Base-by-base conservation (phyloP, 805 yeast species). In the Candida andamanensis region DNA sequence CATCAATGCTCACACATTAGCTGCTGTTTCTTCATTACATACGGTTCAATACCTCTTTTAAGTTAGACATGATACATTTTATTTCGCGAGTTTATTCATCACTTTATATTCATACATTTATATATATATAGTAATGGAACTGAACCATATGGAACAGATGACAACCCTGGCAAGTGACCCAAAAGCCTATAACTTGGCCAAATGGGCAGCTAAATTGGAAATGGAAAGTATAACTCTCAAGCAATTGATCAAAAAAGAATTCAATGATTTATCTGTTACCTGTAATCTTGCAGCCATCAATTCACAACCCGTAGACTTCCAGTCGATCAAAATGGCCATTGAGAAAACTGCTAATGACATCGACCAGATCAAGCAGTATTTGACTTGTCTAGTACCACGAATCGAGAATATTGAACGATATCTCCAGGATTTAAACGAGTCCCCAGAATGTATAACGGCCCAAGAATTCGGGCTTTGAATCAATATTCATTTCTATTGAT, bases 191-290 rank as follows among this genome's bases (percentile, higher is more conserved):
- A 36, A 36, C 17, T 29, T 58, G 14, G 33, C 49, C 2, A 35
- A 32, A 10, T 54, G 62, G 61, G 63, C 63, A 4, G 47, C 60
- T 2, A 43, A 50, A 26, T 38, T 58, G 14, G 63, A 57, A 32
- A 33, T 55, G 8, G 62, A 58, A 32, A 48, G 57, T 1, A 33
- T 54, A 10, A 46, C 54, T 7, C 39, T 58, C 20, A 52, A 52
- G 29, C 46, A 27, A 7, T 6, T 17, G 13, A 8, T 24, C 11
- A n/a, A 12, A 13, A 3, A 19, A 21, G 15, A 28, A 11, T 19
- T 19, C 11, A n/a, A n/a, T n/a, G n/a, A n/a, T n/a, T n/a, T n/a
- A 14, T 8, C 16, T 14, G 14, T 14, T 15, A 25, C 16, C n/a
- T 12, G 6, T n/a, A n/a, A n/a, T n/a, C n/a, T n/a, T n/a, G n/a